Percentiles rank a stretch among this genome's conserved stretches.
Evolutionary conservation across 164 flowering plant species (phyloP).

Genomic region (Annona cherimola): DNA sequence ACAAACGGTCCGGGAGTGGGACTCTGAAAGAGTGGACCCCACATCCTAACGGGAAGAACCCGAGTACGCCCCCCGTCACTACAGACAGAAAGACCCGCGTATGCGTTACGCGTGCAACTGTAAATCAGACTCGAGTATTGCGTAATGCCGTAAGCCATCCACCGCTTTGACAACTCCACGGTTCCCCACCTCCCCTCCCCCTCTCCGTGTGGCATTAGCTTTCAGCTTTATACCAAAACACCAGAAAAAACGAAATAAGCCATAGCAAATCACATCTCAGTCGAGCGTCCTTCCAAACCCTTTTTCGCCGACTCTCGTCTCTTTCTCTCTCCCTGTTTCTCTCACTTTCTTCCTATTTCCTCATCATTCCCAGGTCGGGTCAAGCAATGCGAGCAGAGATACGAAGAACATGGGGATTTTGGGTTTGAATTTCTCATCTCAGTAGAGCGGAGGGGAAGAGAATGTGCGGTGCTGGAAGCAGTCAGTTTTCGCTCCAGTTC

Average conservation of each 20-base stretch:
- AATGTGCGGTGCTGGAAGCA: too few relatives aligned
- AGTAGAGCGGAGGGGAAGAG: not conserved
- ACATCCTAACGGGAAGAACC: too few relatives aligned
- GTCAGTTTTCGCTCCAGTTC: not conserved
- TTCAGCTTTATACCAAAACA: not conserved
- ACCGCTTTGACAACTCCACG: too few relatives aligned
- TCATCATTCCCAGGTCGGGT: not conserved
- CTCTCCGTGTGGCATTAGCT: too few relatives aligned
- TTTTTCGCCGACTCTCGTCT: not conserved
- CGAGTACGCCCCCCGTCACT: too few relatives aligned
- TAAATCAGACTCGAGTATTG: too few relatives aligned
- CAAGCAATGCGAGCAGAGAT: not conserved
- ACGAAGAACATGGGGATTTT: not conserved
- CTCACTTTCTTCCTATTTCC: not conserved
- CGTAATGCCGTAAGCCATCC: too few relatives aligned
- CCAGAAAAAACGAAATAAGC: not conserved
- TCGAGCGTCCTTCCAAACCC: not conserved
- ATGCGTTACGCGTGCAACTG: too few relatives aligned
- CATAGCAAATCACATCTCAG: not conserved
- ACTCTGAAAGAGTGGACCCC: too few relatives aligned
- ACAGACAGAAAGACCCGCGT: too few relatives aligned
- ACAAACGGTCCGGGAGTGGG: too few relatives aligned
- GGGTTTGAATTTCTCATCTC: not conserved
- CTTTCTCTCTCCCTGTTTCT: too few relatives aligned
- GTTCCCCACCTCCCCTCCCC: not conserved